Evolutionary conservation across 306 rosid genomes (phyloP).

Genomic region (Medicago ruthenica): DNA sequence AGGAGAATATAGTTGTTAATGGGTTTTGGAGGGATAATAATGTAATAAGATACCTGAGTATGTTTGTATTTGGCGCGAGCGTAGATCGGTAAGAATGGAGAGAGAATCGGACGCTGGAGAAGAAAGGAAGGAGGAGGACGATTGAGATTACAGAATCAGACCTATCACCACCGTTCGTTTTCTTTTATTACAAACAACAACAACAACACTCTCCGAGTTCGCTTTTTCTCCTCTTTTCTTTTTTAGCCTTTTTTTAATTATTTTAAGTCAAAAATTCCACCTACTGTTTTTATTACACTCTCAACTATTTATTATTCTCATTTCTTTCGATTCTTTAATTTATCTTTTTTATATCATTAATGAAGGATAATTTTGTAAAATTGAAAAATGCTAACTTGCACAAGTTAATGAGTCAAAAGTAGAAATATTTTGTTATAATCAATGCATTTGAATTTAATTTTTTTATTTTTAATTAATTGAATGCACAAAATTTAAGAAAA

Average conservation of each 20-base stretch:
- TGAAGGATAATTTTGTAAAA: too few species aligned
- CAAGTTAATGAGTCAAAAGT: too few species aligned
- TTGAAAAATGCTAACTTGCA: too few species aligned
- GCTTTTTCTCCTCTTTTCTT: not conserved
- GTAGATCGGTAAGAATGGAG: constrained; percentile 62
- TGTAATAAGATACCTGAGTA: constrained; percentile 40
- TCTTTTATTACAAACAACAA: constrained; percentile 46
- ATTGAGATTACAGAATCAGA: constrained; percentile 65
- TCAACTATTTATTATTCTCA: too few species aligned
- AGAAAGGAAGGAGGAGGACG: constrained; percentile 84
- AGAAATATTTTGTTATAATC: too few species aligned
- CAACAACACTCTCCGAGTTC: not conserved
- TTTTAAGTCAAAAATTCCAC: too few species aligned
- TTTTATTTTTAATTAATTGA: too few species aligned
- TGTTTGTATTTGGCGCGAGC: constrained; percentile 79
- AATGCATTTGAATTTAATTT: too few species aligned
- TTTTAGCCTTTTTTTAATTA: not conserved
- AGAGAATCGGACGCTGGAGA: constrained; percentile 99
- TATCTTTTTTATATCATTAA: too few species aligned
- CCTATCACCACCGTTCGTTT: constrained; percentile 97
- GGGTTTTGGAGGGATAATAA: not conserved
- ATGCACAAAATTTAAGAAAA: too few species aligned
- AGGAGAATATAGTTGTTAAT: not conserved
- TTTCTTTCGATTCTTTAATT: too few species aligned
- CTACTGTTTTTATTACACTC: too few species aligned